Conservation (phyloP, 2,329 filamentous ascomycete genomes). For the Penicillium vulpinum region DNA sequence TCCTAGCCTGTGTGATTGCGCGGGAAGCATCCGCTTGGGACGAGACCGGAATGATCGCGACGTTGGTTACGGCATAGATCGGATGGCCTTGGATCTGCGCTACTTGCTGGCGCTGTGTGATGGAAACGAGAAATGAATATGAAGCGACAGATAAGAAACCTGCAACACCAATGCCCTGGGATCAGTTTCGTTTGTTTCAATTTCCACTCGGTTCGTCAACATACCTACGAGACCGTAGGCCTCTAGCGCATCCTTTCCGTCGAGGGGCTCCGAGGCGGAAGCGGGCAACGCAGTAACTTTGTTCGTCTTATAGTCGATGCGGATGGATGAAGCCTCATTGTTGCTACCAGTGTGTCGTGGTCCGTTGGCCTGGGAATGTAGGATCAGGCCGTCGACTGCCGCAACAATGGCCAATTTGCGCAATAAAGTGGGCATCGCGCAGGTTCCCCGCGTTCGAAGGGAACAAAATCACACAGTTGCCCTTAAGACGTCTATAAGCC, state of each 20-base stretch:
- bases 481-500: neutral
- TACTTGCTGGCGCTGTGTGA: slow-evolving; percentile 82
- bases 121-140: slow-evolving; percentile 79
- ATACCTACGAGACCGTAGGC: slow-evolving; percentile 59
- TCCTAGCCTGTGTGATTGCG: slow-evolving; percentile 66
- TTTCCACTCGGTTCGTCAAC: slow-evolving; percentile 5
- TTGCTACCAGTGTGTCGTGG: slow-evolving; percentile 45
- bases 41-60: slow-evolving; percentile 83
- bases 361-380: slow-evolving; percentile 64
- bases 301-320: slow-evolving; percentile 68
- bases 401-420: slow-evolving; percentile 80
- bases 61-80: slow-evolving; percentile 83
- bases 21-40: slow-evolving; percentile 72
- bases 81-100: slow-evolving; percentile 80
- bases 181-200: neutral
- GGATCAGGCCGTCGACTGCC: slow-evolving; percentile 76
- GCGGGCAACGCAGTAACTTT: slow-evolving; percentile 51
- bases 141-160: slow-evolving; percentile 82
- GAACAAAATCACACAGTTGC: neutral
- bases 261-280: slow-evolving; percentile 25
- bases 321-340: slow-evolving; percentile 61
- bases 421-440: slow-evolving; percentile 70
- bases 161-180: slow-evolving; percentile 39
- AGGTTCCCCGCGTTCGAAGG: neutral
- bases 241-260: slow-evolving; percentile 45